Evolutionary conservation across 2,329 filamentous ascomycete species (phyloP), one percentile per base, ranked within the genome.

Genomic region (Cadophora luteo-olivacea): DNA sequence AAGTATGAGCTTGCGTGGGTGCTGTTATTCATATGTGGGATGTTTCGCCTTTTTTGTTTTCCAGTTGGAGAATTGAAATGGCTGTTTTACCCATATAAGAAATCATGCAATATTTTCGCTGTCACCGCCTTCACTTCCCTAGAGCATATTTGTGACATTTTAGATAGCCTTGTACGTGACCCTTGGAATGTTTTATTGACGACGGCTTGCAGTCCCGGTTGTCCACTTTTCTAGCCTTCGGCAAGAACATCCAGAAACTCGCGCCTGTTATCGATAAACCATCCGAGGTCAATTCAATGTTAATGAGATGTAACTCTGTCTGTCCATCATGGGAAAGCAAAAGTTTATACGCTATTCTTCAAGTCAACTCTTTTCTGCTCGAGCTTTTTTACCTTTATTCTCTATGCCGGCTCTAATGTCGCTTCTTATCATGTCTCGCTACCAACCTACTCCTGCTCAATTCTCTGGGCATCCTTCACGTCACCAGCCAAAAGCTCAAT

Each of bases 401-500:
- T 29, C 29, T 5, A 29, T 29, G 29, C 29, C 29, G 29, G 29
- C 29, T 29, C 29, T 29, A 29, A 29, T 29, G 29, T 29, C 3
- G 29, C 29, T 29, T 29, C 5, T 29, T 29, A 29, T 3, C 29
- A 3, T 29, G 29, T 29, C 29, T 29, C 29, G 33, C 29, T 29
- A 29, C 5, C 29, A 5, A 29, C 41, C 16, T 45, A 19, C 14
- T 16, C 16, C 41, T 45, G 12, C 14, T 5, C 41, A 11, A 19
- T 19, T 7, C 45, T 22, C 45, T 12, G 45, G 29, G 5, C n/a
- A 22, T 2, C 6, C 19, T 61, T 48, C 32, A 32, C 49, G 7
- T 64, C 52, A 8, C n/a, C 58, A 16, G 61, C 60, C 33, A 86
- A 70, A 64, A 90, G 80, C 38, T 82, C 80, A 61, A 87, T 80